Evolutionary conservation across 2,329 filamentous ascomycete species (phyloP).

Genomic region (Alternaria panax): DNA sequence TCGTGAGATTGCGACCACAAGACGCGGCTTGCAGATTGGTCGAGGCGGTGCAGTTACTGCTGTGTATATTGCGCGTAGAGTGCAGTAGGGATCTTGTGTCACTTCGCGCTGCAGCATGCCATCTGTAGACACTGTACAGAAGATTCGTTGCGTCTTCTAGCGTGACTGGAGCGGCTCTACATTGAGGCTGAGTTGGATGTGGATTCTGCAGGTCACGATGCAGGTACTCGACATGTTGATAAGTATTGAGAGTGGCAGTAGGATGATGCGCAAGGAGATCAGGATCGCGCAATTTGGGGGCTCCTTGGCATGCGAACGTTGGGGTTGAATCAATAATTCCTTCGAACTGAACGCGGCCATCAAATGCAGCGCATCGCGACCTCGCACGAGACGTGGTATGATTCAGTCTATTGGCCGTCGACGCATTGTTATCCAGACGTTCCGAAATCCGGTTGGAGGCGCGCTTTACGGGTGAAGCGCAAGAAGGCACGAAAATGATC

Average conservation of each 20-base stretch:
- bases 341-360: neutral
- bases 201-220: neutral
- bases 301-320: neutral
- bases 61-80: conserved; percentile 19
- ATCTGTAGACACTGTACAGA: conserved; percentile 21
- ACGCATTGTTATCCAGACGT: neutral
- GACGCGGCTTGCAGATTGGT: conserved; percentile 10
- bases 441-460: neutral
- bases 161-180: conserved; percentile 9
- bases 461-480: neutral
- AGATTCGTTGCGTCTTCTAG: conserved; percentile 27
- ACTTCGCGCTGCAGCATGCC: conserved; percentile 14
- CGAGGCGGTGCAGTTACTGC: conserved; percentile 3
- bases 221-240: neutral
- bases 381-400: neutral
- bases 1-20: conserved; percentile 3
- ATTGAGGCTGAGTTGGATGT: conserved; percentile 23
- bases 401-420: accelerated
- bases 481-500: neutral
- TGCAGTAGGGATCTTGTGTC: conserved; percentile 4
- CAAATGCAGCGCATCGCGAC: neutral
- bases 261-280: neutral
- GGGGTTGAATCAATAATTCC: no score
- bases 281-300: neutral
- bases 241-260: neutral